Evolutionary conservation across 768 basidiomycete species (phyloP).

Genomic region (Pholiota molesta): DNA sequence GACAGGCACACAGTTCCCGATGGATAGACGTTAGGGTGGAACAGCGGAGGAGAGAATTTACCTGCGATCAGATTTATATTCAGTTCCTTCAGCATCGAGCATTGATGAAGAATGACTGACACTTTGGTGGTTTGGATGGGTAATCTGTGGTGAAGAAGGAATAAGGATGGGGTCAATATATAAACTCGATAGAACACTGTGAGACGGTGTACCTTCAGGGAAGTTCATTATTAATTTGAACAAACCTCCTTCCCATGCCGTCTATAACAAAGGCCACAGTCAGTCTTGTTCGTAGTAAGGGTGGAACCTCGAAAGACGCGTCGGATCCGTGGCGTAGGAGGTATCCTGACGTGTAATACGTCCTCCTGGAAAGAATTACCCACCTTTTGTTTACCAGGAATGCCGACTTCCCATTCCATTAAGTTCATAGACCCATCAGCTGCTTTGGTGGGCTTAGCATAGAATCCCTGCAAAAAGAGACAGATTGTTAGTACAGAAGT

Average conservation of each 20-base stretch:
- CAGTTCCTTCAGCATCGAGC: neutral
- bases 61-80: constrained; percentile 47
- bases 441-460: constrained; percentile 89
- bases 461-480: constrained; percentile 77
- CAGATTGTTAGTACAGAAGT: neutral
- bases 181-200: neutral
- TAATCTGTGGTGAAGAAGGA: constrained; percentile 59
- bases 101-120: constrained; percentile 44
- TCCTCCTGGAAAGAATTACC: constrained; percentile 34
- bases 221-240: constrained; percentile 94
- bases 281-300: neutral
- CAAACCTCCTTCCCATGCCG: constrained; percentile 95
- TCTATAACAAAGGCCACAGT: constrained; percentile 49
- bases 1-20: constrained; percentile 98
- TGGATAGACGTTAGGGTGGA: constrained; percentile 98
- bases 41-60: constrained; percentile 94
- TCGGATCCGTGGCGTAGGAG: constrained; percentile 6
- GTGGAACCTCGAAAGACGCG: constrained; percentile 13
- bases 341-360: constrained; percentile 18
- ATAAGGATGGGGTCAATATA: neutral
- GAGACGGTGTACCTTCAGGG: constrained; percentile 77
- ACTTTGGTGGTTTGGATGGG: constrained; percentile 94
- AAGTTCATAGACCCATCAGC: constrained; percentile 94
- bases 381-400: constrained; percentile 90
- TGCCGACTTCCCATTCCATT: constrained; percentile 98